Evolutionary conservation across 2,329 filamentous ascomycete genomes (phyloP).

Genomic region (Bipolaris oryzae): DNA sequence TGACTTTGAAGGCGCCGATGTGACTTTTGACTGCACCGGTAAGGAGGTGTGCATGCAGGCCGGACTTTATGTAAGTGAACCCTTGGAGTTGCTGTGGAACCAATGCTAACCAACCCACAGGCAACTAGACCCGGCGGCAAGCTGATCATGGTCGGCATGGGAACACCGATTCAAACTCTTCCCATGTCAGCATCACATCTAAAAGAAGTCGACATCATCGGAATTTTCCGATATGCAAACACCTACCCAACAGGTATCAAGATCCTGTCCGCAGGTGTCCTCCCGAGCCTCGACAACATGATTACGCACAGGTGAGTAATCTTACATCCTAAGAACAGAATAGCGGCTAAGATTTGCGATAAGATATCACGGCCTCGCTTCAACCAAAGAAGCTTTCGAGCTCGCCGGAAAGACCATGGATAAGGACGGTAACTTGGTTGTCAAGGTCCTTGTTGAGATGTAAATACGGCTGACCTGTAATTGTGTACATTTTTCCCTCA

Average conservation of each 20-base stretch:
- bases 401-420: constrained; percentile 59
- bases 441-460: constrained; percentile 56
- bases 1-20: constrained; percentile 49
- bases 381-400: constrained; percentile 59
- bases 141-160: constrained; percentile 63
- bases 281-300: constrained; percentile 58
- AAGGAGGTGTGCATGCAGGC: constrained; percentile 53
- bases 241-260: constrained; percentile 62
- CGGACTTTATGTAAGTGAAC: constrained; percentile 48
- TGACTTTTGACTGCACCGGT: constrained; percentile 52
- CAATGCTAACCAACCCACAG: constrained; percentile 29
- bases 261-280: constrained; percentile 57
- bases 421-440: constrained; percentile 58
- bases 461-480: constrained; percentile 15
- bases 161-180: constrained; percentile 60
- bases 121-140: constrained; percentile 57
- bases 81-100: background rate
- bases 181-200: constrained; percentile 61
- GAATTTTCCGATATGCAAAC: constrained; percentile 63
- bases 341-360: background rate
- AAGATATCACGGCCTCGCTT: constrained; percentile 52
- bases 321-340: too few relatives aligned
- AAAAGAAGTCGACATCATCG: constrained; percentile 62
- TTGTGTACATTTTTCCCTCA: constrained; percentile 10
- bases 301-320: constrained; percentile 54